Conservation (phyloP, 1,139 yeast genomes). For the Pichiaceae sp. region DNA sequence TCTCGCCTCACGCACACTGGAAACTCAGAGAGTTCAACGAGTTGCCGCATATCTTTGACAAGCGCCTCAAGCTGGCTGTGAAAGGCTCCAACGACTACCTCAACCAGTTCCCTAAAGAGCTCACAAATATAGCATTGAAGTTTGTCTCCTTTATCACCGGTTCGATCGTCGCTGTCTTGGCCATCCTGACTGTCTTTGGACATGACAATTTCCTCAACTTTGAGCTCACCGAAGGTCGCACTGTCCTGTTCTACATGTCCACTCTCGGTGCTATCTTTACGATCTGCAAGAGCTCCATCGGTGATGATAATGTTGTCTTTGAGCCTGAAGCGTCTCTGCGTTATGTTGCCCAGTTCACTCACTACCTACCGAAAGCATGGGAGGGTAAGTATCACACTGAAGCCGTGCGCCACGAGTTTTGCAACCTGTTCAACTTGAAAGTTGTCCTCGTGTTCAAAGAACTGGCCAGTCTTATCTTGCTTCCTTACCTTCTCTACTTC, state of each 20-base stretch:
- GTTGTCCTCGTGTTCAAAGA: conserved; percentile 70
- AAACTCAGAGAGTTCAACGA: conserved; percentile 90
- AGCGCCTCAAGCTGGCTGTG: conserved; percentile 67
- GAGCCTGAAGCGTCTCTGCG: conserved; percentile 84
- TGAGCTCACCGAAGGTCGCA: conserved; percentile 74
- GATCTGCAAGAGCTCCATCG: conserved; percentile 27
- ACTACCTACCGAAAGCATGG: conserved; percentile 84
- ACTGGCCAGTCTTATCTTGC: conserved; percentile 66
- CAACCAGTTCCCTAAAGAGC: conserved; percentile 87
- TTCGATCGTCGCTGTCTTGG: conserved; percentile 82
- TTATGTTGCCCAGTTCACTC: conserved; percentile 79
- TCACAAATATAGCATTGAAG: conserved; percentile 51
- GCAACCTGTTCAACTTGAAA: conserved; percentile 67
- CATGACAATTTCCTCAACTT: conserved; percentile 88
- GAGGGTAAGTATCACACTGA: conserved; percentile 76
- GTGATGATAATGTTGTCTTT: conserved; percentile 51
- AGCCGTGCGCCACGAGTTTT: conserved; percentile 74
- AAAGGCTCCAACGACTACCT: conserved; percentile 78
- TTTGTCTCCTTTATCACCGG: conserved; percentile 77
- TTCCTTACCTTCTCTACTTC: conserved; percentile 86
- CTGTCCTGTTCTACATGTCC: conserved; percentile 82
- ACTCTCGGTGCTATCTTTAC: conserved; percentile 61
- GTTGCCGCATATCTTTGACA: conserved; percentile 76
- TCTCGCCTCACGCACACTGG: conserved; percentile 95
- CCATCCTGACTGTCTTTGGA: conserved; percentile 75